Conservation (phyloP, 192 early-diverging fungal species). For the Polychytrium aggregatum region DNA sequence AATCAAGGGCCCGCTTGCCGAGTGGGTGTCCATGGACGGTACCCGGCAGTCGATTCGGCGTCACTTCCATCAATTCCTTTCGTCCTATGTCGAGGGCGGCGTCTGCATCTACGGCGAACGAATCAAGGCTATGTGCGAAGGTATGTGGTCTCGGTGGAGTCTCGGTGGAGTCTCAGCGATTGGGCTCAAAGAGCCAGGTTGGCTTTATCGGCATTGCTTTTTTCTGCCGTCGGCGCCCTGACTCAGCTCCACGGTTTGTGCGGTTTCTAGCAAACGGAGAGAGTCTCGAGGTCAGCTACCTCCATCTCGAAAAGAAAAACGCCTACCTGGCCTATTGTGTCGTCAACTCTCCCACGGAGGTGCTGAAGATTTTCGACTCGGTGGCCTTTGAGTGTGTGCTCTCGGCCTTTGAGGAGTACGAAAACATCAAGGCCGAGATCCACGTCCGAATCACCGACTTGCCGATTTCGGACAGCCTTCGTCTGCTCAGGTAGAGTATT, state of each 20-base stretch:
- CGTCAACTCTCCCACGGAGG: conserved; percentile 76
- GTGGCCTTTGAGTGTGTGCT: conserved; percentile 87
- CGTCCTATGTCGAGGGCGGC: conserved; percentile 73
- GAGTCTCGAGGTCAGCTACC: conserved; percentile 77
- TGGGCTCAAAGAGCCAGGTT: no score
- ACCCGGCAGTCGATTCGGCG: conserved; percentile 70
- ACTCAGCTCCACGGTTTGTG: background rate
- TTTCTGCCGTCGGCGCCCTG: background rate
- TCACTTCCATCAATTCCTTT: conserved; percentile 82
- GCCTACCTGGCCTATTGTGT: conserved; percentile 81
- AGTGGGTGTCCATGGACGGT: conserved; percentile 78
- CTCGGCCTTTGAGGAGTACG: conserved; percentile 82
- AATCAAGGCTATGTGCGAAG: conserved; percentile 77
- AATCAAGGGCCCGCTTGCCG: conserved; percentile 70
- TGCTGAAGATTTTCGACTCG: conserved; percentile 83
- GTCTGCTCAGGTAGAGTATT: conserved; percentile 56
- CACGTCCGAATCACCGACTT: conserved; percentile 88
- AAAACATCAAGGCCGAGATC: conserved; percentile 80
- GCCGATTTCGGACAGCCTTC: conserved; percentile 69
- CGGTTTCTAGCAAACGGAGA: conserved; percentile 67
- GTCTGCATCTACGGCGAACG: conserved; percentile 88
- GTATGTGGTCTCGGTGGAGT: conserved; percentile 11
- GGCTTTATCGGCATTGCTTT: background rate
- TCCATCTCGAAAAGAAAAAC: conserved; percentile 67
- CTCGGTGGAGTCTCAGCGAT: no score